A percentile compares a stretch with the other conserved stretches of the same genome.
Conservation (phyloP, 108 stramenopile genomes). For the Schizochytrium sp. region DNA sequence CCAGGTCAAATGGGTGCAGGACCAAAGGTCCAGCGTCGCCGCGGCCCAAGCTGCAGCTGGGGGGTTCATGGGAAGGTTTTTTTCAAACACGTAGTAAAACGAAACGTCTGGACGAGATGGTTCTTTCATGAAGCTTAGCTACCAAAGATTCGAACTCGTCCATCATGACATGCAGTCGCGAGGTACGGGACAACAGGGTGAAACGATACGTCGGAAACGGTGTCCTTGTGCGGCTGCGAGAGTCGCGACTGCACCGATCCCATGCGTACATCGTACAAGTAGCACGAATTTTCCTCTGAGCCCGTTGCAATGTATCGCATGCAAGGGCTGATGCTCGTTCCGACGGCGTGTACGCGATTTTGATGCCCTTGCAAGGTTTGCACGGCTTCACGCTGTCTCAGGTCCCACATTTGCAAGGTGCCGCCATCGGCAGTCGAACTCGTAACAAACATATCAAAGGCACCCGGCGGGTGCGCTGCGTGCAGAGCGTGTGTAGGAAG, state of each 20-base stretch:
- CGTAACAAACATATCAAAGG: conserved; percentile 17
- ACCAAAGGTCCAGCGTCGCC: not conserved
- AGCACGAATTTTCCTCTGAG: conserved; percentile 27
- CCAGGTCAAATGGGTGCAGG: not conserved
- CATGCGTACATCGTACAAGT: conserved; percentile 5
- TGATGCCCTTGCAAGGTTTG: not conserved
- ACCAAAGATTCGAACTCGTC: not conserved
- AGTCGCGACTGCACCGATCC: not conserved
- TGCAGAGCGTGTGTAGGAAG: not conserved
- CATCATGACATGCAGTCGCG: conserved; percentile 30
- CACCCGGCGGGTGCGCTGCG: not conserved
- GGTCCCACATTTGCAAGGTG: conserved; percentile 21
- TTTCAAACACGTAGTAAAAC: not conserved
- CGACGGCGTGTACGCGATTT: not conserved
- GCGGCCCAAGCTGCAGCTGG: not conserved
- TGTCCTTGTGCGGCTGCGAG: not conserved
- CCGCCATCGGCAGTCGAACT: not conserved
- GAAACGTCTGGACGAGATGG: too few relatives aligned
- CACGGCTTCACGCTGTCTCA: not conserved
- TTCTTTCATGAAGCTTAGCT: not conserved
- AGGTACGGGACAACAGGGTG: conserved; percentile 23
- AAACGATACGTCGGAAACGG: conserved; percentile 22
- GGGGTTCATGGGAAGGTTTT: not conserved
- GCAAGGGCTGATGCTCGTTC: not conserved
- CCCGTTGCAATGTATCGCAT: conserved; percentile 29